A percentile compares a stretch with the other conserved stretches of the same genome.
Conservation (phyloP, 140 eudicot genomes). For the Flaveria floridana region DNA sequence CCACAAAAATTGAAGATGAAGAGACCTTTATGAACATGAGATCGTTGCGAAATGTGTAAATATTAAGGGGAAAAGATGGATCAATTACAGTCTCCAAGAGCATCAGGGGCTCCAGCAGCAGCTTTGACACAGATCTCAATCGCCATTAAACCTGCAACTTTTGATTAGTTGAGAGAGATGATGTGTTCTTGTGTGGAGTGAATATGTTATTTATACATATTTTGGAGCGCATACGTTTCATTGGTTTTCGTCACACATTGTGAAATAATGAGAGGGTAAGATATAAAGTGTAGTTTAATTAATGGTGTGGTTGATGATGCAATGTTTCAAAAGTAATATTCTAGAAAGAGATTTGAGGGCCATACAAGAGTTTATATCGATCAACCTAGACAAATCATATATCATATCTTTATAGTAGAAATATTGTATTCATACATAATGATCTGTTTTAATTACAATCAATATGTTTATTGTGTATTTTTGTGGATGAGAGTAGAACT, state of each 20-base stretch:
- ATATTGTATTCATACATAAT: too few species aligned
- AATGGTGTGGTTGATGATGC: background rate
- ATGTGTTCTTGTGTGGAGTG: background rate
- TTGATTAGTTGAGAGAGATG: constrained; percentile 4
- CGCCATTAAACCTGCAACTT: constrained; percentile 32
- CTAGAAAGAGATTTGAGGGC: background rate
- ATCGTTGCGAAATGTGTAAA: background rate
- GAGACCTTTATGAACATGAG: background rate
- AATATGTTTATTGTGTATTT: too few species aligned
- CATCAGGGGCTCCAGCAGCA: constrained; percentile 63
- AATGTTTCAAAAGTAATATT: background rate
- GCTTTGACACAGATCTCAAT: constrained; percentile 78
- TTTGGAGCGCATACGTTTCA: constrained; percentile 4
- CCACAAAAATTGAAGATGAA: constrained; percentile 11
- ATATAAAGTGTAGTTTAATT: background rate
- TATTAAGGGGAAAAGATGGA: background rate
- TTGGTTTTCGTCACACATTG: background rate
- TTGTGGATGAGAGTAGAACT: too few species aligned
- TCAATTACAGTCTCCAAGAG: constrained; percentile 70
- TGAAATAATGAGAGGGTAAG: background rate
- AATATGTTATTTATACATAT: constrained; percentile 10
- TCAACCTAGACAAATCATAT: too few species aligned
- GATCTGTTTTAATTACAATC: too few species aligned
- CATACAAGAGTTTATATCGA: background rate
- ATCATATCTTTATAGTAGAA: too few species aligned